phyloP scores from a whole-genome alignment of 306 rosid genomes.

The Gastrolobium bilobum region DNA sequence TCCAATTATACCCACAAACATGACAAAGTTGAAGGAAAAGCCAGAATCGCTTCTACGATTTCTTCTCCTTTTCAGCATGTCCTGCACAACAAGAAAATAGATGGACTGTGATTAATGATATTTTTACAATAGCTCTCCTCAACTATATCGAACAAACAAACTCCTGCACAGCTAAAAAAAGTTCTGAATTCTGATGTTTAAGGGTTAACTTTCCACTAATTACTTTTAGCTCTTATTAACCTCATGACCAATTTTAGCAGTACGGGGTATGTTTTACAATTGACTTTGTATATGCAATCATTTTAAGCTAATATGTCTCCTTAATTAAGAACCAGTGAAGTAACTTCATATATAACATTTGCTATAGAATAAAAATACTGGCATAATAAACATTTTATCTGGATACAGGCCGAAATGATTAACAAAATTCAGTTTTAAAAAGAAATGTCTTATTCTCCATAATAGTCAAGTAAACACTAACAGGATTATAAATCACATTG shows the following conservation, averaged over 20 bases:
- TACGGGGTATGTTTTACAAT: not conserved
- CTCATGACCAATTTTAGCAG: not conserved
- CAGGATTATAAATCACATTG: not conserved
- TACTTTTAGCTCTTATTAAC: not conserved
- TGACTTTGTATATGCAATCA: not conserved
- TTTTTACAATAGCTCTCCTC: not conserved
- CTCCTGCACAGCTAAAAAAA: not conserved
- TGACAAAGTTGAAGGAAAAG: constrained; percentile 72
- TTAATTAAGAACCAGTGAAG: not conserved
- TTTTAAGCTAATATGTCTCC: constrained; percentile 11
- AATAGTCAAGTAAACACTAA: not conserved
- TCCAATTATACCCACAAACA: constrained; percentile 78
- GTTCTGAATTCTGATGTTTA: not conserved
- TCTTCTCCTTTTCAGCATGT: constrained; percentile 67
- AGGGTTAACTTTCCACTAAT: not conserved
- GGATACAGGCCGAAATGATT: not conserved
- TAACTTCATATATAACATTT: not conserved
- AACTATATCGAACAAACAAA: not conserved
- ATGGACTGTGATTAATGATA: not conserved
- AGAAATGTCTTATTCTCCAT: not conserved
- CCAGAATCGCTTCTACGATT: constrained; percentile 63
- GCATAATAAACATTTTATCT: not conserved
- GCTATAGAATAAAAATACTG: constrained; percentile 11
- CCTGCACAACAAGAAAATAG: constrained; percentile 51
- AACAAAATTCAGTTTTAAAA: not conserved